Evolutionary conservation across 116 monocot species (phyloP), one percentile per base, ranked within the genome.

Genomic region (Dioscorea cayenensis): DNA sequence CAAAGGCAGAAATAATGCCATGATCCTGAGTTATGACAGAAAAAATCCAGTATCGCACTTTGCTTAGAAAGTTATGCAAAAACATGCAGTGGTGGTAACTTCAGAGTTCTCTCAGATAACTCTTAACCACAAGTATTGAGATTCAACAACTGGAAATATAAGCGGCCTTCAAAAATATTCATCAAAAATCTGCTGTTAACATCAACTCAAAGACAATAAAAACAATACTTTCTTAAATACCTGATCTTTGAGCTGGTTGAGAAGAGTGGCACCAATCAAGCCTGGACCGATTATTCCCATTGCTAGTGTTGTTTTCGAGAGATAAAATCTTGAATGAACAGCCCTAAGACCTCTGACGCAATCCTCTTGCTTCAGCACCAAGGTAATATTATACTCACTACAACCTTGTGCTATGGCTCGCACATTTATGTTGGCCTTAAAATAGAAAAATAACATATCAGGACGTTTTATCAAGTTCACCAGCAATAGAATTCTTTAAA

Each of bases 351-450:
- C 97, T 77, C 86, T 76, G 60, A 97, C 78, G 59, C 93, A 87
- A 78, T 97, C 93, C 68, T 90, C 86, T 79, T 88, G 88, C 75
- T 92, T 97, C 59, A 97, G 35, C 6, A 97, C 97, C 59, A 97
- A 84, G 51, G 97, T 97, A 50, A 97, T 90, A 78, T 97, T 97
- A 82, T 97, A 97, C 70, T 97, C 97, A 60, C 93, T 90, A 83
- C 93, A 92, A 69, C 97, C 97, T 86, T 97, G 97, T 66, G 97
- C 90, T 81, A 97, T 97, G 61, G 97, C 97, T 61, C 97, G 83
- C 71, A 97, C 79, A 80, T 97, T 97, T 71, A 92, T 84, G 68
- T 88, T 92, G 66, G 93, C 93, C 97, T 92, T 78, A 36, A 80
- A 50, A 59, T 43, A 28, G 23, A 50, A 51, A 58, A n/a, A 73